phyloP scores from a whole-genome alignment of 805 yeast species.

The Cyberlindnera misumaiensis region DNA sequence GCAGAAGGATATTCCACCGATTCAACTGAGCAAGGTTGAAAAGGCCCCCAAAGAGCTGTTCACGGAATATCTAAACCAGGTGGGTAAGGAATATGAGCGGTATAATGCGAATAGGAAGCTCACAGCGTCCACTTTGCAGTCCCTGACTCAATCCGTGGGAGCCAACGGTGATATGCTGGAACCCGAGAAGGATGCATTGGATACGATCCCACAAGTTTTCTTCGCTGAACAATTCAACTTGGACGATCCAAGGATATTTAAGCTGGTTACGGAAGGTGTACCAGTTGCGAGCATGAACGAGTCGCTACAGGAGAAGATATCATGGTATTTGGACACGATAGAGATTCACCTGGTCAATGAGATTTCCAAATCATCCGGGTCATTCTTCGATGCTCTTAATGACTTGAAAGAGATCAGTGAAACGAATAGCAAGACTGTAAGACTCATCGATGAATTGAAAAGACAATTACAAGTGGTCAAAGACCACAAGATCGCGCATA shows the following conservation, averaged over 20 bases:
- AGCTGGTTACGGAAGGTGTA: slow-evolving; percentile 59
- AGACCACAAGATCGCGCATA: slow-evolving; percentile 41
- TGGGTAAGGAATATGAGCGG: slow-evolving; percentile 38
- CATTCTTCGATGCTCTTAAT: slow-evolving; percentile 78
- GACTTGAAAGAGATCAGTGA: slow-evolving; percentile 62
- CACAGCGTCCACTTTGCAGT: slow-evolving; percentile 28
- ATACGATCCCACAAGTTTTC: slow-evolving; percentile 62
- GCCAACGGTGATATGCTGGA: slow-evolving; percentile 13
- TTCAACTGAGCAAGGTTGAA: slow-evolving; percentile 50
- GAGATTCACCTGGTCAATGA: slow-evolving; percentile 77
- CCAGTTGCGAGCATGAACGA: slow-evolving; percentile 44
- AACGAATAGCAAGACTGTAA: slow-evolving; percentile 46
- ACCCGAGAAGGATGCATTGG: slow-evolving; percentile 22
- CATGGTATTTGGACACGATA: slow-evolving; percentile 77
- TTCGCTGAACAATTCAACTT: slow-evolving; percentile 64
- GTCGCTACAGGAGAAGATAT: slow-evolving; percentile 68
- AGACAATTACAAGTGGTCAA: slow-evolving; percentile 40
- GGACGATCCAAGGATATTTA: slow-evolving; percentile 84
- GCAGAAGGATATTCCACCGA: slow-evolving; percentile 75
- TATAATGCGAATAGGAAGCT: slow-evolving; percentile 37
- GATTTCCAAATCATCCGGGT: slow-evolving; percentile 75
- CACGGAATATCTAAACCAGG: slow-evolving; percentile 35
- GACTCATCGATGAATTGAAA: slow-evolving; percentile 39
- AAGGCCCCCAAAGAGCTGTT: slow-evolving; percentile 38
- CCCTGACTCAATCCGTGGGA: slow-evolving; percentile 9